Evolutionary conservation across 2,329 filamentous ascomycete species (phyloP).

Genomic region (Intubia oerlemansii): DNA sequence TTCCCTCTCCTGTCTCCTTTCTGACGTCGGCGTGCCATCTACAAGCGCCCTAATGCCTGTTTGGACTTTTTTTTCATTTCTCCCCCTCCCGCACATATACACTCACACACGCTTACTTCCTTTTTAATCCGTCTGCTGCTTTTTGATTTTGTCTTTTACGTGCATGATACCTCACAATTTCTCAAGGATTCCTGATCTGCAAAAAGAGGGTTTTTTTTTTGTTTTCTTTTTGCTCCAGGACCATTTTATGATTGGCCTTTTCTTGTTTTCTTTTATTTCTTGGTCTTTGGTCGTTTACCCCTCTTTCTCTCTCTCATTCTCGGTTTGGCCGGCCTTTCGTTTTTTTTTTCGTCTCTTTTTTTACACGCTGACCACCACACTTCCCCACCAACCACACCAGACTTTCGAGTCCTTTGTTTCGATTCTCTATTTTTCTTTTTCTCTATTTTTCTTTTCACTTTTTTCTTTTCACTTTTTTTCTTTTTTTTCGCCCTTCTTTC

Average conservation of each 20-base stretch:
- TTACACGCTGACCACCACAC: too few relatives aligned
- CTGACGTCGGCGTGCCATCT: constrained; percentile 2
- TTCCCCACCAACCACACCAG: too few relatives aligned
- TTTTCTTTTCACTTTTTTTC: background rate
- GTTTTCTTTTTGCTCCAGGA: background rate
- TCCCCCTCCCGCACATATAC: too few relatives aligned
- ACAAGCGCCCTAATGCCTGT: constrained; percentile 6
- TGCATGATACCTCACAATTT: constrained; percentile 8
- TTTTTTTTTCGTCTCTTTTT: too few relatives aligned
- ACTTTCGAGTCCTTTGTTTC: too few relatives aligned
- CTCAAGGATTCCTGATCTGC: too few relatives aligned
- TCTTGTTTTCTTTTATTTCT: background rate
- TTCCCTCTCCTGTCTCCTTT: background rate
- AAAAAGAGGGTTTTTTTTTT: too few relatives aligned
- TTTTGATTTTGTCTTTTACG: background rate
- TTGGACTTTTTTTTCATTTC: constrained; percentile 4
- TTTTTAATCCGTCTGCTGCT: too few relatives aligned
- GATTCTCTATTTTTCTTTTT: background rate
- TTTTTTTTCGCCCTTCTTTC: constrained; percentile 1
- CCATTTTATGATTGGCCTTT: background rate
- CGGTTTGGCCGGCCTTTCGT: too few relatives aligned
- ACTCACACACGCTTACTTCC: too few relatives aligned
- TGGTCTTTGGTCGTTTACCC: background rate
- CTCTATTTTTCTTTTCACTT: too few relatives aligned
- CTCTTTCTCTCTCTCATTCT: background rate